Percentiles rank a stretch among this genome's conserved stretches.
These are phyloP conservation scores for Pestalotiopsis sp. DNA, from an alignment of 2,329 filamentous ascomycete species.

Conservation along the genomic window DNA sequence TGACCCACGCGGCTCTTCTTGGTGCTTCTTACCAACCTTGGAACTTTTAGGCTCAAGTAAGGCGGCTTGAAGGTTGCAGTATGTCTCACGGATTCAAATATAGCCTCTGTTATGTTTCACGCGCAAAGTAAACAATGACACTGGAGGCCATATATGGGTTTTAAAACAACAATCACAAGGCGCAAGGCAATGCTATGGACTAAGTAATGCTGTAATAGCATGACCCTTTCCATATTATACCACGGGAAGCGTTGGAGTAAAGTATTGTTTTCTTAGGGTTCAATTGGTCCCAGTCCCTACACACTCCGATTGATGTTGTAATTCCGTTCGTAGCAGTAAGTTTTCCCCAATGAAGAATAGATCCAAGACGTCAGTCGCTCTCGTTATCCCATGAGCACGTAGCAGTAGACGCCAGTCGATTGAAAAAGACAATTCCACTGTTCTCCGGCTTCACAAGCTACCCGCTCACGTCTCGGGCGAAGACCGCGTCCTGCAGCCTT, in stretches of 20 bases:
- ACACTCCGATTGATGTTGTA: neutral
- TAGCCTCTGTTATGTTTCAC: neutral
- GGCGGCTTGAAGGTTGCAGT: neutral
- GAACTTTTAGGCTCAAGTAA: neutral
- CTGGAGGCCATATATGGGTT: neutral
- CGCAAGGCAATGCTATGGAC: neutral
- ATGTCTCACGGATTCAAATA: neutral
- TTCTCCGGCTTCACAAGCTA: neutral
- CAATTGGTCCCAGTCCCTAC: neutral
- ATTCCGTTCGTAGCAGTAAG: neutral
- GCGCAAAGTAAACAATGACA: neutral
- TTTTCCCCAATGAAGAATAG: neutral
- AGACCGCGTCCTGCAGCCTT: neutral
- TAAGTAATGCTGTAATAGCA: neutral
- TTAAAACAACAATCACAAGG: neutral
- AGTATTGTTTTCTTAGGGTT: neutral
- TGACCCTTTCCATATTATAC: neutral
- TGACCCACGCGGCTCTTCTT: neutral
- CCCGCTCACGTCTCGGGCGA: neutral
- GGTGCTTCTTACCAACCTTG: neutral
- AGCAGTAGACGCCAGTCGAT: neutral
- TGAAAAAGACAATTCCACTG: neutral
- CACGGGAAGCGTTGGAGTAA: neutral
- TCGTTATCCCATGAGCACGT: conserved; percentile 16
- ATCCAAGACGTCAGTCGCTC: conserved; percentile 6